These are phyloP conservation scores for Stevia rebaudiana DNA, from an alignment of 140 eudicot species.

Conservation along the genomic window DNA sequence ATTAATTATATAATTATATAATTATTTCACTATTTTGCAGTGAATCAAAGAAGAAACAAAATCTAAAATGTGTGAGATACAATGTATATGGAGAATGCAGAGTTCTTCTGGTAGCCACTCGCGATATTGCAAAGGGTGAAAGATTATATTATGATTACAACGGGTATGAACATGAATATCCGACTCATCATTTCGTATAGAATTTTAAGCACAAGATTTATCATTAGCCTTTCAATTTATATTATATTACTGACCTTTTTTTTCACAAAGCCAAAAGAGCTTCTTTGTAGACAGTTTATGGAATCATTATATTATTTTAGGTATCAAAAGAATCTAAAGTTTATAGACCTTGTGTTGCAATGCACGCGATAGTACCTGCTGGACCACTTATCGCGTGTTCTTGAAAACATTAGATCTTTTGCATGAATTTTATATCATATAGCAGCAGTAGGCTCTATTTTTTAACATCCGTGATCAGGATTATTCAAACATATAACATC, in stretches of 20 bases:
- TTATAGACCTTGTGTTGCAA: neutral
- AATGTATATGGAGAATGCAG: conserved; percentile 71
- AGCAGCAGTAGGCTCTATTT: no score
- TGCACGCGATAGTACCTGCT: neutral
- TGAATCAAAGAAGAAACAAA: conserved; percentile 72
- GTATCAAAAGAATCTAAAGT: neutral
- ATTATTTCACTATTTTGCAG: conserved; percentile 38
- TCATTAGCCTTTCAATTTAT: conserved; percentile 16
- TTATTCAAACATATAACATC: neutral
- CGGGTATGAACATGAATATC: conserved; percentile 87
- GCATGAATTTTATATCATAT: neutral
- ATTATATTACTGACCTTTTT: conserved; percentile 9
- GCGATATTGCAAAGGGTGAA: conserved; percentile 83
- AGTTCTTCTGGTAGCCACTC: conserved; percentile 78
- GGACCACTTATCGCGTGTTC: neutral
- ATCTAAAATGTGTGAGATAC: conserved; percentile 81
- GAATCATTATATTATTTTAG: neutral
- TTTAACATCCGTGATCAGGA: no score
- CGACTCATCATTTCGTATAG: conserved; percentile 82
- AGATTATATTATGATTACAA: conserved; percentile 91
- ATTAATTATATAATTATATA: neutral
- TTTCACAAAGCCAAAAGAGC: conserved; percentile 1
- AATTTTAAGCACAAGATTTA: neutral
- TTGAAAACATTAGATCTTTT: neutral
- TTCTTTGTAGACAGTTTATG: conserved; percentile 19